Conservation (phyloP, 306 rosid species). For the Castanea sativa region DNA sequence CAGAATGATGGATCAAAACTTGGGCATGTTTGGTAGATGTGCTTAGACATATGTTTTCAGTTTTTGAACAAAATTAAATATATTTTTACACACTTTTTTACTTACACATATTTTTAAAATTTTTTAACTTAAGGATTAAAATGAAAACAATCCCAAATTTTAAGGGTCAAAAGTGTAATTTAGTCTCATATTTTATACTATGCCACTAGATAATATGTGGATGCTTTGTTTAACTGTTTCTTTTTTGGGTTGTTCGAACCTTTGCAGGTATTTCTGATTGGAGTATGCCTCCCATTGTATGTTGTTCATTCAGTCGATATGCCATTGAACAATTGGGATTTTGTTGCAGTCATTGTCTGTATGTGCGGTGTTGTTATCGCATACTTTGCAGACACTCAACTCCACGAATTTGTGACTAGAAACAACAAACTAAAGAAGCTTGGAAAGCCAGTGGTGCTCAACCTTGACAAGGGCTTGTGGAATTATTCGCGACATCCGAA, state of each 20-base stretch:
- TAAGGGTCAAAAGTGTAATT: no score
- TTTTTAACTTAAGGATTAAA: no score
- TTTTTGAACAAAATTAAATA: fast-evolving
- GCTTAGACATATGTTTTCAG: no score
- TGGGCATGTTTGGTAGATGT: no score
- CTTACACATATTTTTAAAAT: fast-evolving
- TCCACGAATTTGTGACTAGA: slow-evolving; percentile 53
- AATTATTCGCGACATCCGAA: slow-evolving; percentile 77
- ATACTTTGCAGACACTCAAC: slow-evolving; percentile 78
- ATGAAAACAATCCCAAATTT: no score
- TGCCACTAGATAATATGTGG: slow-evolving; percentile 4
- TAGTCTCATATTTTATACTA: background rate
- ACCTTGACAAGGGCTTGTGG: slow-evolving; percentile 81
- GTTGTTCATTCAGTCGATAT: slow-evolving; percentile 55
- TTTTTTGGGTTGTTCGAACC: background rate
- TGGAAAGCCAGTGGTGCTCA: slow-evolving; percentile 51
- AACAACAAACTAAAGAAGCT: slow-evolving; percentile 54
- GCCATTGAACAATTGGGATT: slow-evolving; percentile 66
- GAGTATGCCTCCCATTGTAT: slow-evolving; percentile 71
- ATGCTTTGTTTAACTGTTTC: background rate
- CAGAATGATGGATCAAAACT: no score
- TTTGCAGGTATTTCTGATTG: slow-evolving; percentile 68
- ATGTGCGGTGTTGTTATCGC: slow-evolving; percentile 67
- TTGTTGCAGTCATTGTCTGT: slow-evolving; percentile 52
- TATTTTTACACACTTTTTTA: no score